Percentiles rank a stretch among this genome's conserved stretches.
Evolutionary conservation across 768 basidiomycete species (phyloP).

Genomic region (Russula sp.): DNA sequence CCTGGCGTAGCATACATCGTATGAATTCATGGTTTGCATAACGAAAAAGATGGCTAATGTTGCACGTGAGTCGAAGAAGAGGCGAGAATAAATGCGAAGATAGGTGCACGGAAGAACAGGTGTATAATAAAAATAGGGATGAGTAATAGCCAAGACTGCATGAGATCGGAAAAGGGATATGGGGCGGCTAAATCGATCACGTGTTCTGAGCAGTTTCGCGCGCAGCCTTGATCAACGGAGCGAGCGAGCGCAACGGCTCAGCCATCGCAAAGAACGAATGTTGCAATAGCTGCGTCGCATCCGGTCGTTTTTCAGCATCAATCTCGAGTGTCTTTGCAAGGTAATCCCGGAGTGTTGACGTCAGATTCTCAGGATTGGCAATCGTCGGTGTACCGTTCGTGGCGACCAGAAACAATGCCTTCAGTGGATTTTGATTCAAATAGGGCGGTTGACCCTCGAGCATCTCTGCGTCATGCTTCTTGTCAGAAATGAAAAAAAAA

Average conservation of each 20-base stretch:
- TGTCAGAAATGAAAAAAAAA: not conserved
- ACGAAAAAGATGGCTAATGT: too few relatives aligned
- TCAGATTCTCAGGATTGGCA: conserved; percentile 78
- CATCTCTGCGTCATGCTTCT: conserved; percentile 64
- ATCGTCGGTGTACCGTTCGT: conserved; percentile 97
- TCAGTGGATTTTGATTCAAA: conserved; percentile 92
- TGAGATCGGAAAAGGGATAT: too few relatives aligned
- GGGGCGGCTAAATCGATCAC: not conserved
- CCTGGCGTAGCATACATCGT: too few relatives aligned
- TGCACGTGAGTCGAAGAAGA: too few relatives aligned
- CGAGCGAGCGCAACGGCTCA: conserved; percentile 83
- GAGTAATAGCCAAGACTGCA: too few relatives aligned
- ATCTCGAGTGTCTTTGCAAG: conserved; percentile 86
- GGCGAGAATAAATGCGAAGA: too few relatives aligned
- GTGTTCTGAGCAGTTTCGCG: conserved; percentile 67
- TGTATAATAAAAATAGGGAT: too few relatives aligned
- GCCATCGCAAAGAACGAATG: conserved; percentile 87
- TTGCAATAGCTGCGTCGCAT: conserved; percentile 76
- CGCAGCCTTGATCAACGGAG: conserved; percentile 72
- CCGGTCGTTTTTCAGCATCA: conserved; percentile 90
- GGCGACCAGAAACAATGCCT: conserved; percentile 94
- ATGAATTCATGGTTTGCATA: too few relatives aligned
- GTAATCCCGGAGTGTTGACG: conserved; percentile 83
- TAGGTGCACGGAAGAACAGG: too few relatives aligned
- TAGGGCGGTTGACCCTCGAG: conserved; percentile 98